A percentile compares a stretch with the other conserved stretches of the same genome.
These are phyloP conservation scores for Colletotrichum spinosum DNA, from an alignment of 2,329 filamentous ascomycete genomes.

Conservation along the genomic window DNA sequence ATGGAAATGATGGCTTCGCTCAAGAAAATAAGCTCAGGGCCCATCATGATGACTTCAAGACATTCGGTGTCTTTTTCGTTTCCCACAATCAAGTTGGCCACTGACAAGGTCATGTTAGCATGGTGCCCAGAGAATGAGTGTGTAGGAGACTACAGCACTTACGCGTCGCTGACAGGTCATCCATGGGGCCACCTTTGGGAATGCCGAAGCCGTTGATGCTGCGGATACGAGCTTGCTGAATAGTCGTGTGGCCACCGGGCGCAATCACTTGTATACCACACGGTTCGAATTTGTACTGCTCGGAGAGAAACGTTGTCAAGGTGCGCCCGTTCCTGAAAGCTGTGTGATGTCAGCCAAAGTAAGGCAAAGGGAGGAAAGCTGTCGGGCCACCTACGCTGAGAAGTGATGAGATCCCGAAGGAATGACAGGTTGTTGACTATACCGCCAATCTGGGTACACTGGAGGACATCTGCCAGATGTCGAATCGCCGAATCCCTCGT, in stretches of 20 bases:
- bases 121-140: too few species aligned
- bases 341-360: neutral
- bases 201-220: constrained; percentile 68
- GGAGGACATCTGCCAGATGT: constrained; percentile 41
- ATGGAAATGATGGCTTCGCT: constrained; percentile 2
- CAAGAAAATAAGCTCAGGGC: constrained; percentile 9
- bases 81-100: constrained; percentile 69
- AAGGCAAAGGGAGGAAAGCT: neutral
- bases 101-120: constrained; percentile 41
- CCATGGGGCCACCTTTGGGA: constrained; percentile 71
- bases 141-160: too few species aligned
- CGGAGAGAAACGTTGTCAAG: constrained; percentile 4
- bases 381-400: neutral
- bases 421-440: constrained; percentile 12
- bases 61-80: constrained; percentile 64
- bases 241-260: constrained; percentile 42
- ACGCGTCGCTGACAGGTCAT: constrained; percentile 64
- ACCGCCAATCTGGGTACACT: neutral
- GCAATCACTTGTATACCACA: constrained; percentile 1
- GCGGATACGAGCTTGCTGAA: constrained; percentile 71
- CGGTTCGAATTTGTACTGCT: neutral
- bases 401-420: constrained; percentile 1
- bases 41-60: constrained; percentile 54
- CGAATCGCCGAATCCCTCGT: constrained; percentile 61
- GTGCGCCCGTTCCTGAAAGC: constrained; percentile 10